Percentiles rank a stretch among this genome's conserved stretches.
Conservation (phyloP, 441 rosid genomes). For the Aquilaria agallochum region DNA sequence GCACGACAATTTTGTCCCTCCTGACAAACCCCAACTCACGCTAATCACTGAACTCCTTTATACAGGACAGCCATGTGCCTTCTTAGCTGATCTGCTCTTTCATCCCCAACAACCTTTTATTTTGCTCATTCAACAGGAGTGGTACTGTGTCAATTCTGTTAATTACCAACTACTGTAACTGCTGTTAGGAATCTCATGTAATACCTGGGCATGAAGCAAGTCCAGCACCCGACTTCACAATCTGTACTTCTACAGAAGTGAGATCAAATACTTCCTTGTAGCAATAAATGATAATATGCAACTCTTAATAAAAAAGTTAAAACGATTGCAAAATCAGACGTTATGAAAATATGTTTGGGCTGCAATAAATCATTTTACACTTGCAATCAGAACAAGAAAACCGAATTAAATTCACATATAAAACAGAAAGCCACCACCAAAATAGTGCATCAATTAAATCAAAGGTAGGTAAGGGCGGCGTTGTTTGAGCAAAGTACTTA, state of each 20-base stretch:
- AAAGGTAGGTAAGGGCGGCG: conserved; percentile 6
- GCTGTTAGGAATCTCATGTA: conserved; percentile 14
- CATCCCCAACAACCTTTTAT: no score
- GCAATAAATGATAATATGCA: conserved; percentile 3
- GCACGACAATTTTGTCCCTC: no score
- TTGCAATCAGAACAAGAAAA: not conserved
- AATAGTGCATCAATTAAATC: conserved; percentile 8
- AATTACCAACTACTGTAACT: conserved; percentile 2
- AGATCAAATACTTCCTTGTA: conserved; percentile 1
- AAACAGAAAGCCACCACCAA: conserved; percentile 3
- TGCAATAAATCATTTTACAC: not conserved
- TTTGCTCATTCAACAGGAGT: no score
- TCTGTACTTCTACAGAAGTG: not conserved
- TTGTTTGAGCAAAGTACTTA: conserved; percentile 13
- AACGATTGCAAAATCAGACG: not conserved
- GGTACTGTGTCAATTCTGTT: no score
- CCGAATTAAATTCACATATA: not conserved
- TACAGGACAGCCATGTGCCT: no score
- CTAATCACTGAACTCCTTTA: no score
- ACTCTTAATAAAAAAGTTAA: not conserved
- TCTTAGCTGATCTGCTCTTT: no score
- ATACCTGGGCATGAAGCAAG: conserved; percentile 7
- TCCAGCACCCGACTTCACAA: conserved; percentile 10
- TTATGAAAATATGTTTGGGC: not conserved
- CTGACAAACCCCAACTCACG: no score